phyloP scores from a whole-genome alignment of 2,329 filamentous ascomycete genomes.

The Ascochyta lentis region DNA sequence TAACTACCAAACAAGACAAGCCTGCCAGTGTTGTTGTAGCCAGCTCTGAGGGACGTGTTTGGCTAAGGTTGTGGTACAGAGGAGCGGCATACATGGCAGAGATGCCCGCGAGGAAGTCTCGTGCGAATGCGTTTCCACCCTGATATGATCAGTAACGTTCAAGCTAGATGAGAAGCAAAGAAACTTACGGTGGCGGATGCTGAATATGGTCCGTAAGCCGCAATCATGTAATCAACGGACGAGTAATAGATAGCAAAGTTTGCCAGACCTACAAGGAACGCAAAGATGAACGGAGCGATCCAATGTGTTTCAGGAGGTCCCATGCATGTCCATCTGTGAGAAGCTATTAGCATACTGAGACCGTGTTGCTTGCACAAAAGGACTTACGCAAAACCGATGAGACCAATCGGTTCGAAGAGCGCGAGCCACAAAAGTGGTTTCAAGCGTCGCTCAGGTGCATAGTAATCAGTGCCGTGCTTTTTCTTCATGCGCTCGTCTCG shows the following conservation, averaged over 20 bases:
- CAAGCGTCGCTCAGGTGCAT: slow-evolving; percentile 66
- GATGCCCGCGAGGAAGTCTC: slow-evolving; percentile 75
- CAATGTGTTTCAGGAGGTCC: slow-evolving; percentile 67
- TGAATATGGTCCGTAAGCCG: slow-evolving; percentile 73
- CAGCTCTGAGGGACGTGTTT: slow-evolving; percentile 54
- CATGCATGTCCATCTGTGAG: slow-evolving; percentile 63
- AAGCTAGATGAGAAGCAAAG: slow-evolving; percentile 74
- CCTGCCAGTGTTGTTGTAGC: slow-evolving; percentile 62
- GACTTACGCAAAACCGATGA: slow-evolving; percentile 67
- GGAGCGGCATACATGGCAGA: slow-evolving; percentile 72
- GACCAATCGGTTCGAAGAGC: slow-evolving; percentile 67
- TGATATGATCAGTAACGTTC: slow-evolving; percentile 64
- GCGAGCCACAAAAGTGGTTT: slow-evolving; percentile 68
- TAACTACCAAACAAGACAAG: slow-evolving; percentile 54
- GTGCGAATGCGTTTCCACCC: slow-evolving; percentile 75
- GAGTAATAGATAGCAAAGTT: slow-evolving; percentile 76
- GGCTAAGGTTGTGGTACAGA: slow-evolving; percentile 51
- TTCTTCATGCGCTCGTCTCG: slow-evolving; percentile 50
- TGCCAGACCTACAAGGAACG: slow-evolving; percentile 71
- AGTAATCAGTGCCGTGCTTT: slow-evolving; percentile 53
- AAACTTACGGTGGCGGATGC: slow-evolving; percentile 68
- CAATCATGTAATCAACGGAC: slow-evolving; percentile 80
- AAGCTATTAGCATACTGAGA: background rate
- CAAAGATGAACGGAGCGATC: slow-evolving; percentile 71
- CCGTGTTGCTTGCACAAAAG: background rate